Conservation (phyloP, 2,329 filamentous ascomycete species). For the Hortaea sp. region DNA sequence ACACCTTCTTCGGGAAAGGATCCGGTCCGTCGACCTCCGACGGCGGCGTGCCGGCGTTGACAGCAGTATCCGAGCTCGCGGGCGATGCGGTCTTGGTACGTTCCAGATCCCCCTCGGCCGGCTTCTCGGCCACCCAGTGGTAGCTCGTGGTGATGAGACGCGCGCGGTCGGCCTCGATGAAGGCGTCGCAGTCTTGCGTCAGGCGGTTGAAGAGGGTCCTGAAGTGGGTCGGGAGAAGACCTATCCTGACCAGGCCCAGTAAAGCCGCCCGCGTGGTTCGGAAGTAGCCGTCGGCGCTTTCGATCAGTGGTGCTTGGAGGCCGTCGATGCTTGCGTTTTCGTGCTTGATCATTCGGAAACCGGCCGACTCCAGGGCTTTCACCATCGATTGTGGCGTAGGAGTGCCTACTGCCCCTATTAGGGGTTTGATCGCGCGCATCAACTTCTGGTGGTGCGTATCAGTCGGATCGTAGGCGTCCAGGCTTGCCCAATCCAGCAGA, state of each 20-base stretch:
- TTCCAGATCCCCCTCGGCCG: slow-evolving; percentile 1
- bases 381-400: slow-evolving; percentile 17
- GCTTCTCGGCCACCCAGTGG: slow-evolving; percentile 21
- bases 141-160: slow-evolving; percentile 19
- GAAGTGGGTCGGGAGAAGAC: slow-evolving; percentile 19
- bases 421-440: slow-evolving; percentile 19
- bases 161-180: slow-evolving; percentile 17
- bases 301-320: slow-evolving; percentile 19
- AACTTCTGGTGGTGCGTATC: slow-evolving; percentile 15
- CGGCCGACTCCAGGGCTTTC: slow-evolving; percentile 13
- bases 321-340: slow-evolving; percentile 18
- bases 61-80: slow-evolving; percentile 6
- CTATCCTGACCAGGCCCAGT: slow-evolving; percentile 12
- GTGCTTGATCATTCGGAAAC: slow-evolving; percentile 14
- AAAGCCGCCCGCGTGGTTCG: slow-evolving; percentile 8
- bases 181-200: slow-evolving; percentile 18
- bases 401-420: slow-evolving; percentile 21
- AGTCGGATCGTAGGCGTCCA: slow-evolving; percentile 15
- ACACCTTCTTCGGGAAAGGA: no score
- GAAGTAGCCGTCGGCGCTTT: slow-evolving; percentile 18
- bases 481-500: slow-evolving; percentile 20
- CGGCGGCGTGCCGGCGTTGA: not conserved
- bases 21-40: no score
- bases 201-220: slow-evolving; percentile 18
- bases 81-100: slow-evolving; percentile 1